These are phyloP conservation scores for Sporothrix brasiliensis DNA, from an alignment of 2,329 filamentous ascomycete genomes.

Conservation along the genomic window DNA sequence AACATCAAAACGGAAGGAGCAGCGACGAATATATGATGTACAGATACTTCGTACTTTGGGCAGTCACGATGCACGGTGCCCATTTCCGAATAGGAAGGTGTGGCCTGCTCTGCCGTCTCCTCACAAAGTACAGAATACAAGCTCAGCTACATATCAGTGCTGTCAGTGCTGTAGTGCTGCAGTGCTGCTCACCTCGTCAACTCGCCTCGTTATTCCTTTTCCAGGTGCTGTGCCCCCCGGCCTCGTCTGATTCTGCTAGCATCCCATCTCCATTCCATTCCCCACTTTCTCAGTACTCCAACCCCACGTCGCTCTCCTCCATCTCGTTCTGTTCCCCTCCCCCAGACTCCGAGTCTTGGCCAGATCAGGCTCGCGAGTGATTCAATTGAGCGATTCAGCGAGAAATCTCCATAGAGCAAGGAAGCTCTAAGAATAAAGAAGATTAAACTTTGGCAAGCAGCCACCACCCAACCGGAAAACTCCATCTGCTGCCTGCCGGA, in stretches of 20 bases:
- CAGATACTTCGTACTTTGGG: neutral
- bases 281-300: neutral
- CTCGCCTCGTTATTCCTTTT: constrained; percentile 25
- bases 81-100: neutral
- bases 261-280: neutral
- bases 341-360: constrained; percentile 18
- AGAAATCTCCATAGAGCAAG: neutral
- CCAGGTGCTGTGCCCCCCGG: neutral
- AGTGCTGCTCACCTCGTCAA: neutral
- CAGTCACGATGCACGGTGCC: constrained; percentile 3
- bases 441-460: neutral
- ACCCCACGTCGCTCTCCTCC: constrained; percentile 8
- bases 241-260: neutral
- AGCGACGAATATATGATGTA: neutral
- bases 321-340: constrained; percentile 18
- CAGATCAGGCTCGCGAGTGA: neutral
- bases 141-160: too few relatives aligned
- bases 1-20: neutral
- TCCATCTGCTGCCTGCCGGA: constrained; percentile 21
- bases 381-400: neutral
- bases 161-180: too few relatives aligned
- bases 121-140: too few relatives aligned
- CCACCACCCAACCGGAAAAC: neutral
- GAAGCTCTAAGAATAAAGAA: neutral
- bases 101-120: neutral